phyloP scores from a whole-genome alignment of 1,284 basidiomycete species.

The Cryptococcus depauperatus region DNA sequence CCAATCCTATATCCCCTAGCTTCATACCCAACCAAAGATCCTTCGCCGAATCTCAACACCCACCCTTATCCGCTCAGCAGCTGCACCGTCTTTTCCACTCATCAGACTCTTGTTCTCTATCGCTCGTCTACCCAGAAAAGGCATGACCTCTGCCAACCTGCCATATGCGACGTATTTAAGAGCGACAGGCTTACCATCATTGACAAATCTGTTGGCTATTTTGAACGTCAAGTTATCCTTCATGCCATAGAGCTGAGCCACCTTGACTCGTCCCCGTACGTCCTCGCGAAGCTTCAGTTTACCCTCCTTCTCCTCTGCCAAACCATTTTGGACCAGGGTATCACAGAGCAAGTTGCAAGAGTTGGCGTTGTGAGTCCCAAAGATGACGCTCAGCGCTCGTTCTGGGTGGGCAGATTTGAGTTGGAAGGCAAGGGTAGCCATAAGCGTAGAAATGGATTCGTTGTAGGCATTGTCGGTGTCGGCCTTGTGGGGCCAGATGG shows the following conservation, averaged over 20 bases:
- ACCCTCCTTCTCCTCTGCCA: slow-evolving; percentile 46
- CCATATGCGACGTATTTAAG: slow-evolving; percentile 83
- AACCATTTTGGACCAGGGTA: slow-evolving; percentile 54
- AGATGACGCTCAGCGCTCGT: slow-evolving; percentile 61
- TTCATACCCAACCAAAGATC: slow-evolving; percentile 46
- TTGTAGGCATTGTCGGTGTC: slow-evolving; percentile 80
- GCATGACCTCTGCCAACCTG: slow-evolving; percentile 64
- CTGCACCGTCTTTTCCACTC: slow-evolving; percentile 53
- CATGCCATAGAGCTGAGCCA: slow-evolving; percentile 89
- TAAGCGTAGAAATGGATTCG: slow-evolving; percentile 55
- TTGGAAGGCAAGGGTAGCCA: slow-evolving; percentile 53
- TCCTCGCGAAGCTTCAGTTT: slow-evolving; percentile 46
- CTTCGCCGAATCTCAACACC: slow-evolving; percentile 51
- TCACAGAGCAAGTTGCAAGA: slow-evolving; percentile 58
- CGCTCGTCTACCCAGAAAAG: slow-evolving; percentile 64
- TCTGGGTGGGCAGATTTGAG: slow-evolving; percentile 43
- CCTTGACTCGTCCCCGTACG: slow-evolving; percentile 59
- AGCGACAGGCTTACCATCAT: slow-evolving; percentile 56
- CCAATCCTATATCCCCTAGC: too few species aligned
- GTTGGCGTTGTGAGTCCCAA: slow-evolving; percentile 77
- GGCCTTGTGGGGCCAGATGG: slow-evolving; percentile 47
- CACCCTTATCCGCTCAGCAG: slow-evolving; percentile 52
- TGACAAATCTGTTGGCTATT: slow-evolving; percentile 54
- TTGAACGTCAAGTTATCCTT: slow-evolving; percentile 68
- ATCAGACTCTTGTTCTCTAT: slow-evolving; percentile 69